Conservation (phyloP, 1,284 basidiomycete genomes). For the Tremellales sp. region DNA sequence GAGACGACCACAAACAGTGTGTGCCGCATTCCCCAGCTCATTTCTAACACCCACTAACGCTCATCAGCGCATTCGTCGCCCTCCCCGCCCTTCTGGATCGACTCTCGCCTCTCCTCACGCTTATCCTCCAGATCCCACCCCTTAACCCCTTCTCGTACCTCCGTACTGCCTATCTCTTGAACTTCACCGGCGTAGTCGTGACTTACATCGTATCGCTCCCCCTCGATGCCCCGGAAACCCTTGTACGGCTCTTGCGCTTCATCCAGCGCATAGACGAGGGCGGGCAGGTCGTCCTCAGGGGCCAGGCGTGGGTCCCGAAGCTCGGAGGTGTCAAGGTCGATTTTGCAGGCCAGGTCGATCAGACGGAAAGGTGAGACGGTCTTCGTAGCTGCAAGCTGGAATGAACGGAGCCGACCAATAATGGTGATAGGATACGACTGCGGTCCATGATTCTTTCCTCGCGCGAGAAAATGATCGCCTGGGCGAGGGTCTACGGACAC, state of each 20-base stretch:
- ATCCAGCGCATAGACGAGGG: conserved; percentile 23
- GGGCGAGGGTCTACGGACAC: conserved; percentile 34
- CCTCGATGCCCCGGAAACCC: conserved; percentile 15
- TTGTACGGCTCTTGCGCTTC: conserved; percentile 20
- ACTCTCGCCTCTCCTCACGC: conserved; percentile 21
- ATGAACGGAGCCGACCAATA: neutral
- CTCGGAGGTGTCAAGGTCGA: conserved; percentile 1
- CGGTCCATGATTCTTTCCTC: conserved; percentile 23
- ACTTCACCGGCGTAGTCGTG: conserved; percentile 16
- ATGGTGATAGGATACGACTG: conserved; percentile 21
- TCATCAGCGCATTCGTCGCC: conserved; percentile 21
- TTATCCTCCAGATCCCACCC: conserved; percentile 33
- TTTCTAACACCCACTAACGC: neutral
- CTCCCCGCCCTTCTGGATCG: conserved; percentile 20
- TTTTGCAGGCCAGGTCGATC: conserved; percentile 16
- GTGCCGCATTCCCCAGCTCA: neutral
- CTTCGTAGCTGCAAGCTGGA: neutral
- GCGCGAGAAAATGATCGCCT: conserved; percentile 27
- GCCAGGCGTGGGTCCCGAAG: conserved; percentile 22
- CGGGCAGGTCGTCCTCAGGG: conserved; percentile 28
- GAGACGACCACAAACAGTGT: conserved; percentile 34
- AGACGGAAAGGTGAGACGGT: conserved; percentile 19
- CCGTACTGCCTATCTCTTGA: conserved; percentile 31
- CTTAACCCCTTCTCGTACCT: conserved; percentile 18
- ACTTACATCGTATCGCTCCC: conserved; percentile 25